Evolutionary conservation across 208 protist species (phyloP), one percentile per base, ranked within the genome.

Genomic region (Trichomonas vaginalis): DNA sequence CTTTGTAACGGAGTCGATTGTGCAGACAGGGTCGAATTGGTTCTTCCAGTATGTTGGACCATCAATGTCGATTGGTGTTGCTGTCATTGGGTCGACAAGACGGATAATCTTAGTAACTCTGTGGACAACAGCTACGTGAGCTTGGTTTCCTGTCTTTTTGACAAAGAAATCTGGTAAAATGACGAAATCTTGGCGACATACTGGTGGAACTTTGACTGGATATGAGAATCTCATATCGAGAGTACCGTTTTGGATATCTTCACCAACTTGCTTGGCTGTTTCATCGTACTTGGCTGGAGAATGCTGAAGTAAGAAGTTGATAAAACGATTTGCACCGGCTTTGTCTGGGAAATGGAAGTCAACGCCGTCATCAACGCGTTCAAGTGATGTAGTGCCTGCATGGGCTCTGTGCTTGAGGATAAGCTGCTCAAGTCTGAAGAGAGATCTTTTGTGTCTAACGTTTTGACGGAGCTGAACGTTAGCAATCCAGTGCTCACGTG

Each of bases 401-500:
- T 92, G 86, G 9, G 86, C 86, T 15, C 45, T 6, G 15, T 51
- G 21, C 27, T 23, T 39, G 6, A 92, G n/a, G 6, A 92, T 92
- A 17, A 42, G 27, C n/a, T 92, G 86, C 15, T 92, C 86, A 51
- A 92, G 86, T 21, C 86, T 35, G 45, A 92, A 92, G 27, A 92
- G 45, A 35, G 86, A 48, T 39, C 86, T 23, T 39, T 51, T 48
- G 15, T 92, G 86, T 39, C 37, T 92, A 23, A 42, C n/a, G 15
- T 35, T 45, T 32, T 51, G 15, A 48, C 86, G 86, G 39, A 92
- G 14, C 37, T 92, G 86, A 8, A 92, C 86, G 45, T 92, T 92
- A 39, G 86, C 86, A 42, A 92, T 92, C 86, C 86, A 92, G 45
- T 92, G 86, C 17, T 92, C 86, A 92, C 86, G 86, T 39, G 86